Evolutionary conservation across 192 early-diverging fungal species (phyloP), one percentile per base, ranked within the genome.

Genomic region (Backusella tuberculispora): DNA sequence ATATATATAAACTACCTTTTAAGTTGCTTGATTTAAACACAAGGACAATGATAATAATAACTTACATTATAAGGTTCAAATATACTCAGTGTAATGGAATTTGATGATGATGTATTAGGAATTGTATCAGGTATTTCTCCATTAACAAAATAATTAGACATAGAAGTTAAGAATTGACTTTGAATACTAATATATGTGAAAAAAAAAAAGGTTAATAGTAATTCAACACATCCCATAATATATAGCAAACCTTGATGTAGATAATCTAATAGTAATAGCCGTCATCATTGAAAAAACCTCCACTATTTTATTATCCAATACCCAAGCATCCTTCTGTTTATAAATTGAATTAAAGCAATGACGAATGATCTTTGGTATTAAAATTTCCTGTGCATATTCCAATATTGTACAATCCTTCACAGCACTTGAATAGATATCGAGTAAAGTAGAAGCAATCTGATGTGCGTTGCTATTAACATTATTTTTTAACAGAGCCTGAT

Each of bases 231-330:
- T 34, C 29, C 29, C 29, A 34, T 34, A 34, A 34, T 34, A 34
- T 34, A 34, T 10, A 12, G 26, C 53, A 26, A 60, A 78, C 76
- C 41, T 45, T 69, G 70, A 21, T 19, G 8, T 63, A 3, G 76
- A 72, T 15, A 34, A 38, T 19, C 71, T 38, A 26, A 73, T 44
- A 29, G 72, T 76, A 10, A 46, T 48, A 38, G 74, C 75, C 12
- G 73, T 21, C 29, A 80, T 48, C 56, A 65, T 34, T 5, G 79
- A 44, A 0, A 80, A 47, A 17, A 72, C 5, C 8, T 69, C 44
- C 7, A 78, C n/a, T 8, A 78, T 13, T 10, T 63, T 21, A 19
- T 17, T 26, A 73, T 67, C 29, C 19, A 78, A 29, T 0, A 44
- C 26, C 75, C 75, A 76, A 12, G 21, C 24, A 38, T 53, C 41